These are phyloP conservation scores for Agaricus sinodeliciosus DNA, from an alignment of 768 basidiomycete genomes.

Conservation along the genomic window DNA sequence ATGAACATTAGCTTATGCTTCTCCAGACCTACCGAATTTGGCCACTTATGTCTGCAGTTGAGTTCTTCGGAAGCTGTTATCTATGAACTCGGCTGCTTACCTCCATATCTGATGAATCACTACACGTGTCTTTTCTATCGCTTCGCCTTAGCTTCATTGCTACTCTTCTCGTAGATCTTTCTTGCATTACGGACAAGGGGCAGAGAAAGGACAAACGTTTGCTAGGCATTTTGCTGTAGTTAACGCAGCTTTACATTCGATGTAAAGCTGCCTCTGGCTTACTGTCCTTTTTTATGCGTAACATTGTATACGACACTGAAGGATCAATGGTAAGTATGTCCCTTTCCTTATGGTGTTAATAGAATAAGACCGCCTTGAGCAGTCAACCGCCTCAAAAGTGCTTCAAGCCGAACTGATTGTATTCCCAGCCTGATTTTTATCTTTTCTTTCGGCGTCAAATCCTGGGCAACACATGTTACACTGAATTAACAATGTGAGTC, in stretches of 20 bases:
- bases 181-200: constrained; percentile 35
- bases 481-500: too few species aligned
- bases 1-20: constrained; percentile 4
- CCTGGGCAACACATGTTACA: too few species aligned
- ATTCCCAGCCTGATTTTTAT: too few species aligned
- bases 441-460: too few species aligned
- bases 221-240: constrained; percentile 37
- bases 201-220: constrained; percentile 45
- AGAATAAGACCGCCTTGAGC: too few species aligned
- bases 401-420: too few species aligned
- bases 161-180: not conserved
- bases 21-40: not conserved
- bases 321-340: not conserved
- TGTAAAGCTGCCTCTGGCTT: too few species aligned
- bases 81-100: not conserved
- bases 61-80: not conserved
- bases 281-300: constrained; percentile 21
- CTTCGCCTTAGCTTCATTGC: not conserved
- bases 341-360: too few species aligned
- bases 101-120: not conserved
- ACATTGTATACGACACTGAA: constrained; percentile 19
- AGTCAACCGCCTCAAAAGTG: too few species aligned
- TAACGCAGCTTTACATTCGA: constrained; percentile 19
- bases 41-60: not conserved
- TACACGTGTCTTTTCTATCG: not conserved